Evolutionary conservation across 1,284 basidiomycete species (phyloP).

Genomic region (Apiotrichum gamsii): DNA sequence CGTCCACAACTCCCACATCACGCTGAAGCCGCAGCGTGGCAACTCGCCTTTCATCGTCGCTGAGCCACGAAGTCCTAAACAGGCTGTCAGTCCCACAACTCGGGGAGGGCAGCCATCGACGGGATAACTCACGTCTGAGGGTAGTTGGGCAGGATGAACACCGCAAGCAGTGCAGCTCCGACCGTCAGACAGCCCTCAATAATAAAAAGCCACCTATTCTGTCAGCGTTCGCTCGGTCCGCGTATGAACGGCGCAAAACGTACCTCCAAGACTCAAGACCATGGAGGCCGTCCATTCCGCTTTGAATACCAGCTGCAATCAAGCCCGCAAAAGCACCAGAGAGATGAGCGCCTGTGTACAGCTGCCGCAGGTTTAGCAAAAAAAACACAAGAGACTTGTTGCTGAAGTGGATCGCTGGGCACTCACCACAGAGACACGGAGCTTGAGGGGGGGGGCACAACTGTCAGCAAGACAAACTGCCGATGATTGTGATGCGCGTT

Average conservation of each 20-base stretch:
- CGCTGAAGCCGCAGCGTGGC: constrained; percentile 12
- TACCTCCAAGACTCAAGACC: constrained; percentile 14
- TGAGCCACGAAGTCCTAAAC: constrained; percentile 14
- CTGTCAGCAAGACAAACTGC: too few relatives aligned
- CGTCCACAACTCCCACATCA: constrained; percentile 11
- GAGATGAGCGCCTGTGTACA: constrained; percentile 24
- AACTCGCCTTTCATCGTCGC: constrained; percentile 14
- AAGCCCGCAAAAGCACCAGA: constrained; percentile 33
- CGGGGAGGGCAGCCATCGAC: too few relatives aligned
- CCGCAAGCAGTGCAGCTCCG: constrained; percentile 8
- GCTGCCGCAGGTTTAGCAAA: too few relatives aligned
- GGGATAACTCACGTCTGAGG: constrained; percentile 7
- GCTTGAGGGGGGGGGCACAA: too few relatives aligned
- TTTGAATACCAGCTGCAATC: constrained; percentile 27
- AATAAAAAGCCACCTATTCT: constrained; percentile 19
- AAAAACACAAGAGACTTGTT: too few relatives aligned
- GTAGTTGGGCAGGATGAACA: constrained; percentile 16
- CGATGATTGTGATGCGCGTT: too few relatives aligned
- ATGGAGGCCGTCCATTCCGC: constrained; percentile 10
- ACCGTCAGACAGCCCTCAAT: constrained; percentile 17
- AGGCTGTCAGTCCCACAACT: too few relatives aligned
- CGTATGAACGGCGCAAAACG: too few relatives aligned
- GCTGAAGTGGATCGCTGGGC: too few relatives aligned
- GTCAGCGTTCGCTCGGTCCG: too few relatives aligned
- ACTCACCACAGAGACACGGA: neutral